Evolutionary conservation across 192 early-diverging fungal species (phyloP).

Genomic region (Phycomyces blakesleeanus): DNA sequence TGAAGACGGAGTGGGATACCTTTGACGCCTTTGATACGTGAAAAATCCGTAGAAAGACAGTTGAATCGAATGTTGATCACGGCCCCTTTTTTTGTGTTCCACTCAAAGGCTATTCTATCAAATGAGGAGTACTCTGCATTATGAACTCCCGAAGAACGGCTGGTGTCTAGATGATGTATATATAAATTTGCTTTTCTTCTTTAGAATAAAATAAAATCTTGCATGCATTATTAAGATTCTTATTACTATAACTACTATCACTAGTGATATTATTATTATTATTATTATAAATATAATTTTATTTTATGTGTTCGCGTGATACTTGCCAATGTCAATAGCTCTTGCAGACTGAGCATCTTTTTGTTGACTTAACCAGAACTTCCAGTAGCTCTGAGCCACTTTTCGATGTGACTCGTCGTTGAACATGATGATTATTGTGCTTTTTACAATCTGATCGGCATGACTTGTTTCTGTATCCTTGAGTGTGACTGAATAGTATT

Average conservation of each 20-base stretch:
- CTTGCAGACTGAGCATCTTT: conserved; percentile 48
- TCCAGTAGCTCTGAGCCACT: conserved; percentile 63
- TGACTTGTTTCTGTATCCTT: conserved; percentile 47
- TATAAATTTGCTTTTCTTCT: too few relatives aligned
- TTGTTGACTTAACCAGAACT: conserved; percentile 73
- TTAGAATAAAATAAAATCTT: conserved; percentile 2
- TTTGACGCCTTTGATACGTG: conserved; percentile 77
- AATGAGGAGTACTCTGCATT: conserved; percentile 55
- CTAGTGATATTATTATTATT: too few relatives aligned
- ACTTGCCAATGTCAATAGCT: conserved; percentile 61
- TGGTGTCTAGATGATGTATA: not conserved
- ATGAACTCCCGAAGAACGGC: conserved; percentile 39
- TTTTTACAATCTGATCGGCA: conserved; percentile 40
- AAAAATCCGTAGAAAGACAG: conserved; percentile 78
- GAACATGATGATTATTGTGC: conserved; percentile 61
- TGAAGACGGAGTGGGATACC: conserved; percentile 66
- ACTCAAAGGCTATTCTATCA: conserved; percentile 68
- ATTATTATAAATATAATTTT: too few relatives aligned
- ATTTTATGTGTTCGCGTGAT: too few relatives aligned
- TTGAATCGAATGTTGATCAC: conserved; percentile 67
- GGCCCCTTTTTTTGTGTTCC: conserved; percentile 63
- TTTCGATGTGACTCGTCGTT: conserved; percentile 67
- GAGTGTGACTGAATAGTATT: conserved; percentile 55
- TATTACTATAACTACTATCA: too few relatives aligned
- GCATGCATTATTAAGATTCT: too few relatives aligned